Percentiles rank a stretch among this genome's conserved stretches.
These are phyloP conservation scores for Aspergillus bertholletiae DNA, from an alignment of 495 filamentous ascomycete genomes.

Conservation along the genomic window DNA sequence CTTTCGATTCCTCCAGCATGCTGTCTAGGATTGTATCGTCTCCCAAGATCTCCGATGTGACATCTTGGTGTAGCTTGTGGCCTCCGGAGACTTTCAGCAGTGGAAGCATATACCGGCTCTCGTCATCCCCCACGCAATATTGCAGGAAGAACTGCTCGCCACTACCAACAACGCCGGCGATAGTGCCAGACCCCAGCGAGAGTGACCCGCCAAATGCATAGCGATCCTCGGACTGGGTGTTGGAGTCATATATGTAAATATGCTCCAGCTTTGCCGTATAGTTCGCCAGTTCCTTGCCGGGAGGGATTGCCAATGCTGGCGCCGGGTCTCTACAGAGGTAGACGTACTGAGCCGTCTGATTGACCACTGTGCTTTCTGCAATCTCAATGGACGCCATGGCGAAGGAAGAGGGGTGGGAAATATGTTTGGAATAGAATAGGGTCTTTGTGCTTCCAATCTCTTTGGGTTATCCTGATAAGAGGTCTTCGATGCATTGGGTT, in stretches of 20 bases:
- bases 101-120: neutral
- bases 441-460: too few species aligned
- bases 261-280: neutral
- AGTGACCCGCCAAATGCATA: neutral
- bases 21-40: too few species aligned
- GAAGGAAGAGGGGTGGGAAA: too few species aligned
- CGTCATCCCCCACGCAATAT: neutral
- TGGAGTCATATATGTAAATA: neutral
- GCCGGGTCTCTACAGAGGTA: neutral
- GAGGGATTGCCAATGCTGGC: neutral
- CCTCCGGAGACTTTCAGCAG: neutral
- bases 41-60: too few species aligned
- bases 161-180: neutral
- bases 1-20: too few species aligned
- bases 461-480: too few species aligned
- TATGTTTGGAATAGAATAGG: too few species aligned
- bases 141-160: neutral
- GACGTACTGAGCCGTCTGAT: neutral
- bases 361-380: neutral
- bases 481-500: too few species aligned
- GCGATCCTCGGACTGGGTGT: neutral
- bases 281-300: neutral
- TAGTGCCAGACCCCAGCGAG: neutral
- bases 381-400: neutral
- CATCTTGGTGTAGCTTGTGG: neutral